phyloP scores from a whole-genome alignment of 768 basidiomycete species.

The Xerocomellus intermedius region DNA sequence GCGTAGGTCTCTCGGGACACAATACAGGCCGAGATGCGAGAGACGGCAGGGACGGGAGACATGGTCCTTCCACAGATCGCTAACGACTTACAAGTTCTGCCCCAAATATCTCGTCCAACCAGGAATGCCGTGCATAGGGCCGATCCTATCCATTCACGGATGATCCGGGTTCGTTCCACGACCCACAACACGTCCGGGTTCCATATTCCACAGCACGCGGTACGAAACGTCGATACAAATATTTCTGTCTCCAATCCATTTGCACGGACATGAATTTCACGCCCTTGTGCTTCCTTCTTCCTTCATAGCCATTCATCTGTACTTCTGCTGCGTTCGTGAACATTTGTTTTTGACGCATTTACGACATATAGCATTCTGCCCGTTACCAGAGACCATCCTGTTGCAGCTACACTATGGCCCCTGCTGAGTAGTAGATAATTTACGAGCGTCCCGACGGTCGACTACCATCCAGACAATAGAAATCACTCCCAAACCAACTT shows the following conservation, averaged over 20 bases:
- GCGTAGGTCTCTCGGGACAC: conserved; percentile 21
- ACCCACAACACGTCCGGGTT: conserved; percentile 16
- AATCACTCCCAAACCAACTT: conserved; percentile 55
- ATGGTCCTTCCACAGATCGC: conserved; percentile 29
- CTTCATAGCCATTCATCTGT: conserved; percentile 8
- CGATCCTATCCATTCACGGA: conserved; percentile 9
- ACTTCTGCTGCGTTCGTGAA: conserved; percentile 8
- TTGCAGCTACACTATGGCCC: conserved; percentile 15
- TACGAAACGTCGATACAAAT: conserved; percentile 3
- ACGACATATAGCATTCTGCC: conserved; percentile 22
- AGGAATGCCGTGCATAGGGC: background rate
- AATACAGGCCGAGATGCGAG: conserved; percentile 37
- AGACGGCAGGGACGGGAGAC: conserved; percentile 30
- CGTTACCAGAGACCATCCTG: conserved; percentile 13
- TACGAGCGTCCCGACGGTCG: conserved; percentile 8
- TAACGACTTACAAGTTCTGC: conserved; percentile 11
- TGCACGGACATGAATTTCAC: conserved; percentile 22
- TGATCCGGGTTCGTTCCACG: conserved; percentile 6
- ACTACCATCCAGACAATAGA: background rate
- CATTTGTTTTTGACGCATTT: conserved; percentile 15
- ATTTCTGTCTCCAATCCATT: conserved; percentile 8
- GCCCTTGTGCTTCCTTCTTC: conserved; percentile 1
- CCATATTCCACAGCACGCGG: conserved; percentile 14
- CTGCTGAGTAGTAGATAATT: conserved; percentile 23
- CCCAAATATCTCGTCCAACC: background rate